Base-by-base conservation (phyloP, 345 rosid genomes). In the Cardiospermum halicacabum region DNA sequence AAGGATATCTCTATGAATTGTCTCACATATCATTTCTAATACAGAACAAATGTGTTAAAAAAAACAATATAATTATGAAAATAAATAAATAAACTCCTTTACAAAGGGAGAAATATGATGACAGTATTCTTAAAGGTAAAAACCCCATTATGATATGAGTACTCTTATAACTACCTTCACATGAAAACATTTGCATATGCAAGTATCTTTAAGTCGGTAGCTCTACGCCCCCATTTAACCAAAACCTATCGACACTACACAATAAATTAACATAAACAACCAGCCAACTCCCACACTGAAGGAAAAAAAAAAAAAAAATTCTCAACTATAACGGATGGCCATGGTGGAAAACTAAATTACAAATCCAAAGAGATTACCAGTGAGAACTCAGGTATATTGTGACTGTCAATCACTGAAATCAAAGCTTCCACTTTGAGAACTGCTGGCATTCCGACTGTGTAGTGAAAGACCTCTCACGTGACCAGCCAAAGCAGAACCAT, bases 371-470 rank as follows among this genome's bases (percentile, higher is more conserved):
- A n/a, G 31, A 50, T 28, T 25, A 12, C 8, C 27, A 53, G 9
- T 47, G 13, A 19, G 22, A 53, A 4, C 10, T 28, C n/a, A 5
- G n/a, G 8, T 51, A 56, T 15, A 24, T 32, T 12, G 7, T 16
- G 1, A 43, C 39, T 53, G 50, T 85, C 80, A 82, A 64, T 89
- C 92, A 26, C 89, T 81, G 73, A 79, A 85, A 77, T 88, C 94
- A 37, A 77, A 56, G 77, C 95, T 89, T 60, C 87, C 98, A 59
- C 90, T 84, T 53, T 75, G 73, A 3, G 98, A 88, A 73, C 97
- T 88, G 82, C 96, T 90, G 30, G 86, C 88, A 66, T 90, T 78
- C 22, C 69, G 91, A 75, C 94, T 91, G 72, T 89, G 86, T 68
- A 94, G 77, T 12, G 98, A 84, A 50, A 87, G 84, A 45, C 80